phyloP scores from a whole-genome alignment of 768 basidiomycete species.

The Grammothele lineata region DNA sequence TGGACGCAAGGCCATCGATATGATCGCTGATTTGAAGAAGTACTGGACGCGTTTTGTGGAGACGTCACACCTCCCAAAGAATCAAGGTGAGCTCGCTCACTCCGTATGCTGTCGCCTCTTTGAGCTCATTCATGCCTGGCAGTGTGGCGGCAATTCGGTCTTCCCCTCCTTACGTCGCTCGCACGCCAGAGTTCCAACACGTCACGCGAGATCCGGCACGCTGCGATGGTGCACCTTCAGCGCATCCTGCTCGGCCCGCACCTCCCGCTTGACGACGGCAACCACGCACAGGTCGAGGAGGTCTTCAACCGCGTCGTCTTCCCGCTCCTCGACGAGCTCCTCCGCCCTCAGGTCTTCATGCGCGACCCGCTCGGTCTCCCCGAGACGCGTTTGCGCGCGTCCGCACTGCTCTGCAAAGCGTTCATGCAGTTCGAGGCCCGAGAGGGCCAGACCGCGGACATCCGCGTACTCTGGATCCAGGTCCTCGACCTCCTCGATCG shows the following conservation, averaged over 20 bases:
- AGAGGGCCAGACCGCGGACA: slow-evolving; percentile 58
- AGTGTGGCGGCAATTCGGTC: slow-evolving; percentile 74
- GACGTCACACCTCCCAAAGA: slow-evolving; percentile 30
- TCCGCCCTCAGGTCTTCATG: slow-evolving; percentile 76
- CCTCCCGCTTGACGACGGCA: slow-evolving; percentile 52
- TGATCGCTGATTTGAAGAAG: slow-evolving; percentile 69
- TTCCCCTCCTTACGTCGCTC: slow-evolving; percentile 71
- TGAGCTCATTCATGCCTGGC: neutral
- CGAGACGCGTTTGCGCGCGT: slow-evolving; percentile 85
- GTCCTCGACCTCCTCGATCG: slow-evolving; percentile 87
- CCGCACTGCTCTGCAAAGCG: slow-evolving; percentile 88
- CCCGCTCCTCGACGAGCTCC: slow-evolving; percentile 86
- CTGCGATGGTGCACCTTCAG: slow-evolving; percentile 39
- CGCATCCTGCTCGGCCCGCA: slow-evolving; percentile 80
- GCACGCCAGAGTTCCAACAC: slow-evolving; percentile 81
- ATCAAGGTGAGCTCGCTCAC: slow-evolving; percentile 34
- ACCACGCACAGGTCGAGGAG: slow-evolving; percentile 65
- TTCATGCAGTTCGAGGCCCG: slow-evolving; percentile 92
- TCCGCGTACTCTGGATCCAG: slow-evolving; percentile 79
- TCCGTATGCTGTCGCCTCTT: too few relatives aligned
- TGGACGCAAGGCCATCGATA: slow-evolving; percentile 78
- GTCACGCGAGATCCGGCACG: slow-evolving; percentile 78
- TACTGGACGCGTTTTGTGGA: slow-evolving; percentile 59
- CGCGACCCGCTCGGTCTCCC: slow-evolving; percentile 85
- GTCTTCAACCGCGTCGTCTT: slow-evolving; percentile 89